Evolutionary conservation across 2,329 filamentous ascomycete genomes (phyloP).

Genomic region (Fusarium sterilihyphosum): DNA sequence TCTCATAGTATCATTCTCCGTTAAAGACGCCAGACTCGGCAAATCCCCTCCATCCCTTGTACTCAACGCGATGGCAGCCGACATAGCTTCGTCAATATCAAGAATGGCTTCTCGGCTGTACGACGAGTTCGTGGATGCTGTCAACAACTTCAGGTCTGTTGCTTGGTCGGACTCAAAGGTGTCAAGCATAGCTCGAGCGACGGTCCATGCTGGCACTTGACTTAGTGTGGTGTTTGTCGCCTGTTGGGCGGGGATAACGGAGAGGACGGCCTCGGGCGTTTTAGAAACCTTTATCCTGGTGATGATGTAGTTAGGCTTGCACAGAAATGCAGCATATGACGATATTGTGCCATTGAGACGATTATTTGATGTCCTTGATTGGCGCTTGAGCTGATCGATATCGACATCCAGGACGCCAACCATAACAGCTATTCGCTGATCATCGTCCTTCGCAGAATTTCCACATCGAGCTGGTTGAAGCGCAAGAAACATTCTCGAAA

Average conservation of each 20-base stretch:
- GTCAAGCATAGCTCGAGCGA: conserved; percentile 34
- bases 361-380: conserved; percentile 14
- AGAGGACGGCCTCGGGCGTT: conserved; percentile 22
- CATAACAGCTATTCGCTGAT: conserved; percentile 39
- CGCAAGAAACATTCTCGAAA: conserved; percentile 29
- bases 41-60: conserved; percentile 30
- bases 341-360: conserved; percentile 20
- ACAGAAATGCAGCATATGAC: conserved; percentile 32
- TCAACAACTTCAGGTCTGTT: conserved; percentile 1
- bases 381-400: conserved; percentile 21
- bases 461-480: conserved; percentile 33
- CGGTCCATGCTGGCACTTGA: conserved; percentile 32
- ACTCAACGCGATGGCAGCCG: conserved; percentile 46
- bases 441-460: conserved; percentile 22
- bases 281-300: conserved; percentile 31
- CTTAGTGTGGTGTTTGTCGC: conserved; percentile 31
- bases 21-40: conserved; percentile 37
- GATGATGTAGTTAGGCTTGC: conserved; percentile 37
- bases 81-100: conserved; percentile 47
- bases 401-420: conserved; percentile 32
- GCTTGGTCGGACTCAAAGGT: conserved; percentile 20
- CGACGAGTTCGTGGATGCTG: conserved; percentile 3
- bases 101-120: conserved; percentile 42
- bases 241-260: not conserved
- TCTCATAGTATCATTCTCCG: conserved; percentile 39